Evolutionary conservation across 192 early-diverging fungal species (phyloP).

Genomic region (Gamsiella multidivaricata): DNA sequence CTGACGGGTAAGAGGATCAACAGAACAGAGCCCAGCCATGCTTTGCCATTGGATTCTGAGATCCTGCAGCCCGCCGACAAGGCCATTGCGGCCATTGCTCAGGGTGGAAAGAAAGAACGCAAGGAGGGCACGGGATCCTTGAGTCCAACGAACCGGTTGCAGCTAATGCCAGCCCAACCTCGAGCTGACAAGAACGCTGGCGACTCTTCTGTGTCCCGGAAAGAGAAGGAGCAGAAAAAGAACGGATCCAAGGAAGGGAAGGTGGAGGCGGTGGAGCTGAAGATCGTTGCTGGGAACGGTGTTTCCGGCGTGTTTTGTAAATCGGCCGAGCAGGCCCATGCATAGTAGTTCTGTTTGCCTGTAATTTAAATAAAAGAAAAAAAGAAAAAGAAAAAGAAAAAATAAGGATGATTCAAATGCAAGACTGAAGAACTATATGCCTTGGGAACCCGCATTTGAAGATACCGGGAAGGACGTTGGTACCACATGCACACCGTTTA

Average conservation of each 20-base stretch:
- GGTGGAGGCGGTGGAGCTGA: conserved; percentile 50
- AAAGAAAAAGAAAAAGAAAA: background rate
- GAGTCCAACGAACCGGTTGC: conserved; percentile 47
- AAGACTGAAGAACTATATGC: too few species aligned
- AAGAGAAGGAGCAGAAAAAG: background rate
- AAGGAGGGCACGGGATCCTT: background rate
- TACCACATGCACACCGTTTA: too few species aligned
- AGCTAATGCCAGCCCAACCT: conserved; percentile 40
- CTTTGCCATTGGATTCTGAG: conserved; percentile 47
- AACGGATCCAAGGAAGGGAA: background rate
- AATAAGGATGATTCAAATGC: background rate
- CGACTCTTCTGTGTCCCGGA: too few species aligned
- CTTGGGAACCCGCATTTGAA: too few species aligned
- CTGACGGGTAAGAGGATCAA: conserved; percentile 55
- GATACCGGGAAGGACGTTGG: too few species aligned
- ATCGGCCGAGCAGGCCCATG: too few species aligned
- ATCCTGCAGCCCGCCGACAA: conserved; percentile 18
- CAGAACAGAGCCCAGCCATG: conserved; percentile 45
- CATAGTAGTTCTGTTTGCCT: background rate
- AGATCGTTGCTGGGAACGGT: conserved; percentile 53
- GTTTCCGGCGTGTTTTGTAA: conserved; percentile 46
- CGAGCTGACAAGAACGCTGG: background rate
- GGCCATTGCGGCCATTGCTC: conserved; percentile 32
- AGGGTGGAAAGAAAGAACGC: conserved; percentile 1
- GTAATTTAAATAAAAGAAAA: background rate